Base-by-base conservation (phyloP, 2,329 filamentous ascomycete species). In the Pleoardoris graminearum region DNA sequence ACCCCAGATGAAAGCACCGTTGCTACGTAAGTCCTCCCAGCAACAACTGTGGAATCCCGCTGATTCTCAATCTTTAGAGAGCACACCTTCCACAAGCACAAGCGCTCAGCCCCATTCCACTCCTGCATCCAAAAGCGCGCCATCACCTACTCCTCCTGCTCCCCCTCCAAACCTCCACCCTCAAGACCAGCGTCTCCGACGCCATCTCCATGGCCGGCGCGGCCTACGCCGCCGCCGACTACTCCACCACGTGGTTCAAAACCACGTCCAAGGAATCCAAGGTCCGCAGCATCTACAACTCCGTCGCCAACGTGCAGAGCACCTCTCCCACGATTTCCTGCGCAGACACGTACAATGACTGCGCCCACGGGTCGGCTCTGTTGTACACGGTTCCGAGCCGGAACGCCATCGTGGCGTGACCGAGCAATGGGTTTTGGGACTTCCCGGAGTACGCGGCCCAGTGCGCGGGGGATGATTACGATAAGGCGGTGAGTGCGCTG, bases 211-310 rank as follows among this genome's bases (percentile, higher is more conserved):
- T 58, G 55, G 55, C 55, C 32, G 35, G 55, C 29, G 51, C 51
- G 7, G 55, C 55, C n/a, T 54, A 47, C 37, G 54, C 55, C 21
- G 55, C 55, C 14, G 55, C 55, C 45, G 44, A 50, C 51, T 58
- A 52, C 49, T 58, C 50, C 55, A 58, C 55, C 12, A 58, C 55
- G 10, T 58, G 55, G 55, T 58, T 58, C 55, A 58, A 58, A 37
- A 52, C 55, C 6, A 58, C 51, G 16, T 54, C 55, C 8, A 41
- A 48, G 45, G 46, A 43, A 33, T 58, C 55, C 42, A 58, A 58
- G 17, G 55, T 58, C 1, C 51, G 46, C 21, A 52, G 45, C 30
- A 58, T 58, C 37, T 58, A 58, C 49, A 54, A 52, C 32, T 42
- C 52, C 33, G 55, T 58, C 22, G 47, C 48, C n/a, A 53, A 54